These are phyloP conservation scores for Quercus ilex DNA, from an alignment of 306 rosid species.

Conservation along the genomic window DNA sequence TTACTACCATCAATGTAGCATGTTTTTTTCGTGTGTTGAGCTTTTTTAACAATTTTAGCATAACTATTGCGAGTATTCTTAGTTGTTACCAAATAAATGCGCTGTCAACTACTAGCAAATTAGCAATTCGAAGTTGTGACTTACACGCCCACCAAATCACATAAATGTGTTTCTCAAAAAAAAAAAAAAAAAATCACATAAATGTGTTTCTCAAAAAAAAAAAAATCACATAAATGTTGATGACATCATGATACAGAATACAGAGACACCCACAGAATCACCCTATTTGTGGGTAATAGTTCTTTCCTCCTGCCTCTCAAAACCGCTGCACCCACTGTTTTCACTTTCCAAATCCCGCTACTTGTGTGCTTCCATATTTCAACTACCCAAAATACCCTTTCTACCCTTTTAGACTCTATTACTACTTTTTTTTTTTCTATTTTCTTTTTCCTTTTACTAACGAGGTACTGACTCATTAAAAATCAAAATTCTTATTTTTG, in stretches of 20 bases:
- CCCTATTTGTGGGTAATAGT: not conserved
- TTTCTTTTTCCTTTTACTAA: no score
- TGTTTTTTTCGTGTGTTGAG: fast-evolving
- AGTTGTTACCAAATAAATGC: no score
- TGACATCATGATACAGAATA: no score
- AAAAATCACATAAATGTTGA: not conserved
- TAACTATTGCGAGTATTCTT: no score
- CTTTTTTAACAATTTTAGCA: no score
- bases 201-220: not conserved
- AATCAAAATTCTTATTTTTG: no score
- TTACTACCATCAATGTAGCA: no score
- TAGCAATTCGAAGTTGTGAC: no score
- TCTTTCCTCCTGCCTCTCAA: not conserved
- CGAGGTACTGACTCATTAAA: no score
- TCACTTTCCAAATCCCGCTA: constrained; percentile 1
- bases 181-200: not conserved
- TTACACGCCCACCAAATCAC: not conserved
- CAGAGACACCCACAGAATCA: constrained; percentile 33
- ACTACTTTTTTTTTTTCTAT: no score
- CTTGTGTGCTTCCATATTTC: not conserved
- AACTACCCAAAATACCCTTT: not conserved
- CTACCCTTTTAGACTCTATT: constrained; percentile 5
- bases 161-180: not conserved
- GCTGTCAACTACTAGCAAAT: no score
- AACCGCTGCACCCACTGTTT: constrained; percentile 53